Percentiles rank a stretch among this genome's conserved stretches.
These are phyloP conservation scores for Lonicera japonica DNA, from an alignment of 129 eudicot genomes.

Conservation along the genomic window DNA sequence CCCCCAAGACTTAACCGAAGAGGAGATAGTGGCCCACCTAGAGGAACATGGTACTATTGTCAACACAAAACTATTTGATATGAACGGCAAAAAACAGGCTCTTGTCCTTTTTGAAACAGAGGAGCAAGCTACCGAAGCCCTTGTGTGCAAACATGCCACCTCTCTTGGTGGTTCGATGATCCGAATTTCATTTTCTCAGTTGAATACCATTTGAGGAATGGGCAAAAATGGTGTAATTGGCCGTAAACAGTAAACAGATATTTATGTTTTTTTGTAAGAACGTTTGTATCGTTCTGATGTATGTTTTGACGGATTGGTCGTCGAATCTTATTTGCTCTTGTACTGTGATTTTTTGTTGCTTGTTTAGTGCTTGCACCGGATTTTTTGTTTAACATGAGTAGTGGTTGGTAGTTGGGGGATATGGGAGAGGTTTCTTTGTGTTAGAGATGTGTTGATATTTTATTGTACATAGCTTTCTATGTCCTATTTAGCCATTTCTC, in stretches of 20 bases:
- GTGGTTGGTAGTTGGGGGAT: not conserved
- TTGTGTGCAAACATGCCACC: conserved; percentile 92
- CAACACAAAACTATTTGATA: conserved; percentile 68
- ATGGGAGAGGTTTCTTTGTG: not conserved
- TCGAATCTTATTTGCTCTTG: not conserved
- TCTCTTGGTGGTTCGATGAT: conserved; percentile 65
- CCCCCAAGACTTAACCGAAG: conserved; percentile 84
- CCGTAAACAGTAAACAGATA: not conserved
- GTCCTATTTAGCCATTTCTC: not conserved
- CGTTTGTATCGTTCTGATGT: not conserved
- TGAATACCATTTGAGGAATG: conserved; percentile 55
- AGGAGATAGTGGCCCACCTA: conserved; percentile 61
- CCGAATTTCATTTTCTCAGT: conserved; percentile 87
- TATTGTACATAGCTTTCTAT: not conserved
- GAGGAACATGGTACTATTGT: conserved; percentile 82
- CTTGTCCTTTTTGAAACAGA: conserved; percentile 67
- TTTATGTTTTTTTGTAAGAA: not conserved
- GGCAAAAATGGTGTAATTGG: not conserved
- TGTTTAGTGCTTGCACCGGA: not conserved
- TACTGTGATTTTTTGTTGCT: not conserved
- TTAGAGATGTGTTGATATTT: not conserved
- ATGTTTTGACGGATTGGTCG: not conserved
- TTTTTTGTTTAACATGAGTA: not conserved
- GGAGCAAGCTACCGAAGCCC: conserved; percentile 90
- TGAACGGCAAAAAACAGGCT: conserved; percentile 94